Conservation (phyloP, 164 flowering plant genomes). For the Vitis rotundifolia region DNA sequence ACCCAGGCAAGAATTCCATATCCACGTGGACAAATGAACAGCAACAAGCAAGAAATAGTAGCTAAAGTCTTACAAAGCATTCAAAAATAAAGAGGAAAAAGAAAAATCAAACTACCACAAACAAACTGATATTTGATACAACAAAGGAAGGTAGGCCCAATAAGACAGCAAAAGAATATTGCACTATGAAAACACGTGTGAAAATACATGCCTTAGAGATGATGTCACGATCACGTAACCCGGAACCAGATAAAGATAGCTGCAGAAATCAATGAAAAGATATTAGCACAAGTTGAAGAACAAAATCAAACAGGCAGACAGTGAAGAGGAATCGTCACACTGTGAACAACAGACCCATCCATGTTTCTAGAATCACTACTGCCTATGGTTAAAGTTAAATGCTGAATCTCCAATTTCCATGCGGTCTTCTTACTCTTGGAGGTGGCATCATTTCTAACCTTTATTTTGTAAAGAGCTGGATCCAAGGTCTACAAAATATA, state of each 20-base stretch:
- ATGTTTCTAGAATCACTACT: background rate
- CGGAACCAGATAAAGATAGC: conserved; percentile 69
- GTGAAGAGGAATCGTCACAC: too few relatives aligned
- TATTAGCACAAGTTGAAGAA: background rate
- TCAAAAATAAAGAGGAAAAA: too few relatives aligned
- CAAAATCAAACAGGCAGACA: background rate
- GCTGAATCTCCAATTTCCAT: background rate
- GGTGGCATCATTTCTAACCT: background rate
- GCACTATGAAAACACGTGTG: background rate
- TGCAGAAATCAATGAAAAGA: conserved; percentile 30
- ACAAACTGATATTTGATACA: too few relatives aligned
- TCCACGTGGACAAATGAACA: too few relatives aligned
- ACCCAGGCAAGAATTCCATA: too few relatives aligned
- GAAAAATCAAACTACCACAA: too few relatives aligned
- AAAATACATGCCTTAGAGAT: conserved; percentile 51
- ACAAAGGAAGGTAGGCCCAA: background rate
- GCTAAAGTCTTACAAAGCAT: too few relatives aligned
- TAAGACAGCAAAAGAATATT: background rate
- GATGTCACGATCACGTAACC: conserved; percentile 59
- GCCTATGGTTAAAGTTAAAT: background rate
- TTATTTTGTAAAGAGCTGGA: background rate
- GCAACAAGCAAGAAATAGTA: too few relatives aligned
- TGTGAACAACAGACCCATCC: too few relatives aligned
- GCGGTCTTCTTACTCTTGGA: background rate
- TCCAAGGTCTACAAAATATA: background rate